Percentiles rank a stretch among this genome's conserved stretches.
Evolutionary conservation across 2,329 filamentous ascomycete species (phyloP).

Genomic region (Corinectria fuckeliana): DNA sequence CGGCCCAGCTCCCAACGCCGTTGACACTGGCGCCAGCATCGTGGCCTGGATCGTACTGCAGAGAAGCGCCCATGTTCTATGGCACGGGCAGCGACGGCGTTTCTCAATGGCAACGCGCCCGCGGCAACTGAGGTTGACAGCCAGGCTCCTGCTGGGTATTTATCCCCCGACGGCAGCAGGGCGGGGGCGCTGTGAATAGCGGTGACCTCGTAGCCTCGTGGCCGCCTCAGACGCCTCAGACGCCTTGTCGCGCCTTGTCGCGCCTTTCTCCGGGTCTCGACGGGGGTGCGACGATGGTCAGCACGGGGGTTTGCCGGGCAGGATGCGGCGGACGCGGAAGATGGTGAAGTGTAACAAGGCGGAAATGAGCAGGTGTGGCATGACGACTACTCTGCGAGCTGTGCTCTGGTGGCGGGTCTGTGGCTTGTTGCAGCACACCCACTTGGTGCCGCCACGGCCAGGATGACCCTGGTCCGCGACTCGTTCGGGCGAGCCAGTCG

Average conservation of each 20-base stretch:
- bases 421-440: slow-evolving; percentile 4
- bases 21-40: background rate
- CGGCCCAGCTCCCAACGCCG: slow-evolving; percentile 8
- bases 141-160: background rate
- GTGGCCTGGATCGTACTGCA: background rate
- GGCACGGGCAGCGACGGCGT: no score
- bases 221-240: background rate
- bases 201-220: slow-evolving; percentile 9
- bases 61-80: slow-evolving; percentile 5
- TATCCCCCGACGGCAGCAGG: background rate
- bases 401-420: background rate
- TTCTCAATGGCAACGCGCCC: no score
- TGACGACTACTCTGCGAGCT: background rate
- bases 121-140: background rate
- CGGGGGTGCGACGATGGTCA: background rate
- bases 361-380: background rate
- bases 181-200: no score
- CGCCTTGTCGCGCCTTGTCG: background rate
- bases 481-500: background rate
- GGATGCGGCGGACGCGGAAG: no score
- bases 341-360: background rate
- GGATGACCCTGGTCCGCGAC: background rate
- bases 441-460: background rate
- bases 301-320: background rate
- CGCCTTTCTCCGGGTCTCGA: background rate